Conservation (phyloP, 2,329 filamentous ascomycete genomes). For the Aspergillus versicolor region DNA sequence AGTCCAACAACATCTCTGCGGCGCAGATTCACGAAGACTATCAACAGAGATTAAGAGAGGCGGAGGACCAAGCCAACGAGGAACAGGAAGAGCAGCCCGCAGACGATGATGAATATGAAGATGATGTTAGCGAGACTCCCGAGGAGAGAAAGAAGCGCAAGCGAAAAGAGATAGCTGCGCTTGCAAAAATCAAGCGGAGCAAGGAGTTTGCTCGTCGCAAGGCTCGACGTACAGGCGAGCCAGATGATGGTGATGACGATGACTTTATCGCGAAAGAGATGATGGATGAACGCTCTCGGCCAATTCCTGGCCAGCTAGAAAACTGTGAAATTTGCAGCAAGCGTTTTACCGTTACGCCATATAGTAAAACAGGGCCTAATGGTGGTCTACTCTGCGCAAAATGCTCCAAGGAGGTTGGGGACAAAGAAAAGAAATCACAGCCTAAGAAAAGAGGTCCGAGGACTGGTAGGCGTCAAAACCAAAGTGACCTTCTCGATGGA, state of each 20-base stretch:
- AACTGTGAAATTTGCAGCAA: conserved; percentile 85
- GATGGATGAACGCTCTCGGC: conserved; percentile 56
- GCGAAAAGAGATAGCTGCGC: conserved; percentile 49
- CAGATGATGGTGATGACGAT: conserved; percentile 49
- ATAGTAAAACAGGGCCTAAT: conserved; percentile 77
- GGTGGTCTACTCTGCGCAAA: conserved; percentile 82
- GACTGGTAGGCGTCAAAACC: conserved; percentile 68
- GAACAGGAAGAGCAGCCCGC: conserved; percentile 29
- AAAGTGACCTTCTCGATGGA: conserved; percentile 84
- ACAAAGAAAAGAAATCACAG: conserved; percentile 60
- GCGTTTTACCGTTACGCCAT: conserved; percentile 88
- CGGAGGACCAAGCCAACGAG: conserved; percentile 40
- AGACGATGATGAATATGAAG: conserved; percentile 33
- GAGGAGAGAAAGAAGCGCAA: conserved; percentile 57
- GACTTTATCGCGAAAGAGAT: conserved; percentile 51
- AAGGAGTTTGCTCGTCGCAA: conserved; percentile 51
- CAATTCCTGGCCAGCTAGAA: conserved; percentile 79
- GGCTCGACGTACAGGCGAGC: conserved; percentile 42
- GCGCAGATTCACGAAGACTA: conserved; percentile 62
- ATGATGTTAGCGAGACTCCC: conserved; percentile 41
- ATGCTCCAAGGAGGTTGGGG: conserved; percentile 73
- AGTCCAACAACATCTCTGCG: conserved; percentile 67
- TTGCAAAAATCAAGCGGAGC: conserved; percentile 49
- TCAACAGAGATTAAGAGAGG: conserved; percentile 52
- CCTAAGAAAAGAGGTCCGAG: conserved; percentile 56